Evolutionary conservation across 2,329 filamentous ascomycete genomes (phyloP).

Genomic region (Trichoderma sp.): DNA sequence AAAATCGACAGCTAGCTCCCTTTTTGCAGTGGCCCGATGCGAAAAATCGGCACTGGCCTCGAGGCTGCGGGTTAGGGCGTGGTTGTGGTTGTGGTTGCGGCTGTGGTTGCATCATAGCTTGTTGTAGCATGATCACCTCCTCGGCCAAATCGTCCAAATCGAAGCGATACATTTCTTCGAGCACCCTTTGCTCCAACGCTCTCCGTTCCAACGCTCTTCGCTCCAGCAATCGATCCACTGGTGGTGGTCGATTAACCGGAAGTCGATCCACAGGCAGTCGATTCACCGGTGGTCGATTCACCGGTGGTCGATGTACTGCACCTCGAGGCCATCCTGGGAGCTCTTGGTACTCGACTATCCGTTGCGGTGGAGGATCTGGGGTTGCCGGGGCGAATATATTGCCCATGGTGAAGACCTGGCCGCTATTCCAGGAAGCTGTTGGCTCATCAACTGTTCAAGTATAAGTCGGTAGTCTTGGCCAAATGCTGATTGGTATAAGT

Average conservation of each 20-base stretch:
- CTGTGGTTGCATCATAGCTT: background rate
- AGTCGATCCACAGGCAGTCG: background rate
- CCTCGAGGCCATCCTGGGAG: background rate
- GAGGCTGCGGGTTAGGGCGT: background rate
- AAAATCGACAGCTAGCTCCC: constrained; percentile 5
- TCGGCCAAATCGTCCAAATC: too few species aligned
- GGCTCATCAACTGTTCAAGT: background rate
- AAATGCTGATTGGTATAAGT: background rate
- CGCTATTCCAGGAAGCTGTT: background rate
- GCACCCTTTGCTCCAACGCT: background rate
- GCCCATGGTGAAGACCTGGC: background rate
- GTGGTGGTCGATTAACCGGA: too few species aligned
- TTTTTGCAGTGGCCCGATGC: constrained; percentile 3
- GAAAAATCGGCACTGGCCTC: background rate
- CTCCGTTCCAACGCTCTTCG: background rate
- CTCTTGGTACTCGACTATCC: too few species aligned
- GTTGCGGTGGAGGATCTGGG: background rate
- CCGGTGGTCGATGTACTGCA: background rate
- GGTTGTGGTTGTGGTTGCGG: background rate
- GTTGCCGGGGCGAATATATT: background rate
- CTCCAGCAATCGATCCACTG: background rate
- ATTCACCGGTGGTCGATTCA: background rate
- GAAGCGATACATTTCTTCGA: background rate
- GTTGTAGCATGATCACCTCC: background rate
- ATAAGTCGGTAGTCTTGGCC: background rate